phyloP scores from a whole-genome alignment of 2,329 filamentous ascomycete species.

The Talaromyces islandicus region DNA sequence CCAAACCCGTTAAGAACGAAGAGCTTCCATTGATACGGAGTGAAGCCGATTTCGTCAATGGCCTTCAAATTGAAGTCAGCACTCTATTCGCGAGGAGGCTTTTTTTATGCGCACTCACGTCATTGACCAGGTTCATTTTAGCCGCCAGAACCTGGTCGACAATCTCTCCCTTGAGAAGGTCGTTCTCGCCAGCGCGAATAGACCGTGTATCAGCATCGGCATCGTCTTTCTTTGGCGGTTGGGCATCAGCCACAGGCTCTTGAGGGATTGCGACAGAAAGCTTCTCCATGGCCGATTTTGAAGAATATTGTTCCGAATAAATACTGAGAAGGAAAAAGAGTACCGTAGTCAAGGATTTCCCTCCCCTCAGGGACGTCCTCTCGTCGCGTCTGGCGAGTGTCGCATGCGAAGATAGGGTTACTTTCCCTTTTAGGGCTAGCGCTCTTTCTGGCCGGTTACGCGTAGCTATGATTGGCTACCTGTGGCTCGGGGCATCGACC shows the following conservation, averaged over 20 bases:
- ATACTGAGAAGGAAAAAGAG: background rate
- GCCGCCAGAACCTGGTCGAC: constrained; percentile 57
- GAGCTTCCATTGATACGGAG: constrained; percentile 51
- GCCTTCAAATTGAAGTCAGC: constrained; percentile 21
- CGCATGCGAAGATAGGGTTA: background rate
- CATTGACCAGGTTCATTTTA: constrained; percentile 66
- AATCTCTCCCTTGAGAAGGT: constrained; percentile 5
- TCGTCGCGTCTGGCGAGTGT: background rate
- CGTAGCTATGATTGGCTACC: background rate
- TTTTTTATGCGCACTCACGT: constrained; percentile 41
- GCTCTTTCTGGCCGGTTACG: background rate
- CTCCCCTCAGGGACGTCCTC: background rate
- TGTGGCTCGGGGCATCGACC: background rate
- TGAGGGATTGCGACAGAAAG: background rate
- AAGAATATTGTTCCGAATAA: background rate
- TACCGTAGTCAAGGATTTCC: background rate
- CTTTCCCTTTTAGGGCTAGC: background rate
- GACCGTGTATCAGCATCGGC: constrained; percentile 1
- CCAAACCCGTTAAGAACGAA: constrained; percentile 59
- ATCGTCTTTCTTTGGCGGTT: background rate
- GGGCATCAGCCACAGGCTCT: background rate
- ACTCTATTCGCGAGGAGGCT: background rate
- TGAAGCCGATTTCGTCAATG: constrained; percentile 51
- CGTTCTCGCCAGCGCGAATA: constrained; percentile 4
- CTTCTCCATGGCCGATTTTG: background rate